Evolutionary conservation across 2,329 filamentous ascomycete genomes (phyloP).

Genomic region (Talaromyces albobiverticillius): DNA sequence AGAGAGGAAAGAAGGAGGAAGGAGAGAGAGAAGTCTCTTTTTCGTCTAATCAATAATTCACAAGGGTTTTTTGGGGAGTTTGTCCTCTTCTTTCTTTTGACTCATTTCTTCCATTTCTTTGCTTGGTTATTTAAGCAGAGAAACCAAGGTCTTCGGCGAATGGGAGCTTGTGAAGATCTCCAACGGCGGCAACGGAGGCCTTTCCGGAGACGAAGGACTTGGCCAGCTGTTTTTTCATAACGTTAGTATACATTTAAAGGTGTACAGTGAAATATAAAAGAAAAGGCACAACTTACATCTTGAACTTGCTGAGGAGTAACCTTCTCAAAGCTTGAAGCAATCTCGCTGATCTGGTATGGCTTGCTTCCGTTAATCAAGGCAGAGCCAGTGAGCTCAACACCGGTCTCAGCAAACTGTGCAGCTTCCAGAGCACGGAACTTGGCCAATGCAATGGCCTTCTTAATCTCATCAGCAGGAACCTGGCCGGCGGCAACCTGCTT

Average conservation of each 20-base stretch:
- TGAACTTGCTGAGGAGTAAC: slow-evolving; percentile 84
- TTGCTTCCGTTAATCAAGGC: slow-evolving; percentile 78
- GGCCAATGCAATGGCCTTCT: slow-evolving; percentile 87
- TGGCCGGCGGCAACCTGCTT: slow-evolving; percentile 75
- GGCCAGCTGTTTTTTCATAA: slow-evolving; percentile 61
- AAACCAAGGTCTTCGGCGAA: slow-evolving; percentile 93
- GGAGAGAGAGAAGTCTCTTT: neutral
- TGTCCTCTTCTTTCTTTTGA: neutral
- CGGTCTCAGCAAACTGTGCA: slow-evolving; percentile 72
- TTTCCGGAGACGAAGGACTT: slow-evolving; percentile 85
- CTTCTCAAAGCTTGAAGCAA: slow-evolving; percentile 72
- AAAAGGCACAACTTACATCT: slow-evolving; percentile 61
- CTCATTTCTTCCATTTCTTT: neutral
- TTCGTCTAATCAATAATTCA: neutral
- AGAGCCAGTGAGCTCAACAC: slow-evolving; percentile 78
- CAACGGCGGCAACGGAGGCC: slow-evolving; percentile 83
- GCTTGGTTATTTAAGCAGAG: slow-evolving; percentile 93
- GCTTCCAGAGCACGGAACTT: slow-evolving; percentile 88
- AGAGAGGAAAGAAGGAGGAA: neutral
- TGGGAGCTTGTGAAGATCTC: slow-evolving; percentile 86
- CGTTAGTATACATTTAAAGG: slow-evolving; percentile 21
- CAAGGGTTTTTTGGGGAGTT: neutral
- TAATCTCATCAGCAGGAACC: slow-evolving; percentile 77
- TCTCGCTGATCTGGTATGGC: slow-evolving; percentile 77
- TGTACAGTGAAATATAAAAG: neutral